Conservation (phyloP, 2,329 filamentous ascomycete genomes). For the Orbilia oligospora region DNA sequence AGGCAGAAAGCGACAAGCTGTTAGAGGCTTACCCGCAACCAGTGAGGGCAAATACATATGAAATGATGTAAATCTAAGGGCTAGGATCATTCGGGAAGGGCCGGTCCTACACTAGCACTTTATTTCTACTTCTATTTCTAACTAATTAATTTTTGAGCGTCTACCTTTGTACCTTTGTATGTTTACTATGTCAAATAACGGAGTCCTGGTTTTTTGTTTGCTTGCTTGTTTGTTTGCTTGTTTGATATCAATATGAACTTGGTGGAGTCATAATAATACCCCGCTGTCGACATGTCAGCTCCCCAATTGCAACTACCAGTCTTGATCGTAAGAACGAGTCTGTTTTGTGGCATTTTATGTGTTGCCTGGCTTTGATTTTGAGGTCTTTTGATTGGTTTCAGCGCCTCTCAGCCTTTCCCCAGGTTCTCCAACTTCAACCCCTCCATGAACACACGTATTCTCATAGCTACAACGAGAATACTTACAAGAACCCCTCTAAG, state of each 20-base stretch:
- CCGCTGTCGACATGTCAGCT: too few species aligned
- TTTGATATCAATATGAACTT: conserved; percentile 2
- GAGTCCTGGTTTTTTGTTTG: background rate
- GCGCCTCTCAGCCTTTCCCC: conserved; percentile 27
- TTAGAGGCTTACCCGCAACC: conserved; percentile 36
- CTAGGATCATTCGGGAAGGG: background rate
- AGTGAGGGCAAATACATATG: conserved; percentile 28
- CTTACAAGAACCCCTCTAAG: conserved; percentile 4
- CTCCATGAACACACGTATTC: conserved; percentile 25
- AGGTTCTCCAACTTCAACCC: conserved; percentile 2
- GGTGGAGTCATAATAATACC: background rate
- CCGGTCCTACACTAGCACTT: background rate
- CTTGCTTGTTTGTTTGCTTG: too few species aligned
- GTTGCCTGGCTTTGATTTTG: conserved; percentile 42
- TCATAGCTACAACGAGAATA: background rate
- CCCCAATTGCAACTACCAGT: background rate
- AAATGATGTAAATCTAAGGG: conserved; percentile 39
- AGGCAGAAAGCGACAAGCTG: background rate
- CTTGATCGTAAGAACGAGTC: background rate
- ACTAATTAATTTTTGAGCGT: conserved; percentile 14
- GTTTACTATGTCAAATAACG: conserved; percentile 16
- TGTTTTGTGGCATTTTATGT: conserved; percentile 32
- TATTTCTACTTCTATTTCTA: background rate
- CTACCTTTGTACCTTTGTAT: background rate
- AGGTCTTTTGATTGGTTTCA: conserved; percentile 8